A percentile compares a stretch with the other conserved stretches of the same genome.
These are phyloP conservation scores for Colletotrichum limetticola DNA, from an alignment of 2,329 filamentous ascomycete genomes.

Conservation along the genomic window DNA sequence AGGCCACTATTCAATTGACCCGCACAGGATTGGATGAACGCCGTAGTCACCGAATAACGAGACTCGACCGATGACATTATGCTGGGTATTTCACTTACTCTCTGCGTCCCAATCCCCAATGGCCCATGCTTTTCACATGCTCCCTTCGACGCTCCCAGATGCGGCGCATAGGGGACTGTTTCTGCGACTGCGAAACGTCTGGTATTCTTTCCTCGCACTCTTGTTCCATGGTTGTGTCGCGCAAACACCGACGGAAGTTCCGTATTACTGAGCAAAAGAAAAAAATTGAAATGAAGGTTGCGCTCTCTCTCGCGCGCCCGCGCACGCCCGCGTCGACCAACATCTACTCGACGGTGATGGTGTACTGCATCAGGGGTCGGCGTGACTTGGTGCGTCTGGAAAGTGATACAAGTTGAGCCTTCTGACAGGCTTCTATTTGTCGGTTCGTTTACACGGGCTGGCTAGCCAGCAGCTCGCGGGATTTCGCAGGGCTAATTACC, in stretches of 20 bases:
- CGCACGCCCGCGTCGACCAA: background rate
- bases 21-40: conserved; percentile 28
- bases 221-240: background rate
- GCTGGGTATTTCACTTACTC: background rate
- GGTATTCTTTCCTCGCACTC: background rate
- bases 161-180: background rate
- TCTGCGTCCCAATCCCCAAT: background rate
- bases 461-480: background rate
- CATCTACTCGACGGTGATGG: background rate
- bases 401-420: conserved; percentile 9
- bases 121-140: conserved; percentile 30
- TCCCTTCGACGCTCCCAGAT: background rate
- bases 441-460: background rate
- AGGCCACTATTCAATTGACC: conserved; percentile 15
- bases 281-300: background rate
- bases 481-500: background rate
- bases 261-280: background rate
- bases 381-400: conserved; percentile 14
- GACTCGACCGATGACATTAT: background rate
- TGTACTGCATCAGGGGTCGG: background rate
- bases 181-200: conserved; percentile 19
- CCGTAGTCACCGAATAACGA: conserved; percentile 14
- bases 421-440: background rate
- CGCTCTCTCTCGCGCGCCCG: background rate
- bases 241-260: background rate